Conservation (phyloP, 163 green algal genomes). For the Scenedesmus sp. region DNA sequence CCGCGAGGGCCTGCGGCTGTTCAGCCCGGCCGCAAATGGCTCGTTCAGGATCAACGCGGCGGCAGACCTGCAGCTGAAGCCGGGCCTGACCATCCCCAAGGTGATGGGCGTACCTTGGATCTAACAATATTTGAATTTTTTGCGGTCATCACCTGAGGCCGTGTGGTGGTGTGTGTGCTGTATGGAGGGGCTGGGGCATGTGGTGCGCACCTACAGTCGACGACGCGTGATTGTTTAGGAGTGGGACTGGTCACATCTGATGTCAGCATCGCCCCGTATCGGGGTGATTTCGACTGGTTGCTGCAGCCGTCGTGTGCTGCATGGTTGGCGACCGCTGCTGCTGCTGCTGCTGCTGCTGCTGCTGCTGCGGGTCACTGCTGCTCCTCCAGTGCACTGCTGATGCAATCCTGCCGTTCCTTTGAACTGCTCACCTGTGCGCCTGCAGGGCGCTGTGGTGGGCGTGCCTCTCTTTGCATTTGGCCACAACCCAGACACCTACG, state of each 20-base stretch:
- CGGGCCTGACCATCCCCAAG: constrained; percentile 16
- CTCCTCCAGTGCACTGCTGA: not conserved
- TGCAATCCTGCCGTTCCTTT: not conserved
- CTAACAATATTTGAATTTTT: constrained; percentile 31
- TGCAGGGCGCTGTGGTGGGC: not conserved
- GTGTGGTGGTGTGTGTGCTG: too few relatives aligned
- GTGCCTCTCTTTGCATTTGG: constrained; percentile 39
- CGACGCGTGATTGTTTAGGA: too few relatives aligned
- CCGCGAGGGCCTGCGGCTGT: constrained; percentile 55
- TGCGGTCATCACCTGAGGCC: constrained; percentile 48
- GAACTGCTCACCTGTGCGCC: not conserved
- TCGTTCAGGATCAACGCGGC: not conserved
- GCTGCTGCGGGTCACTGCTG: not conserved
- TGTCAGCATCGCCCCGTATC: too few relatives aligned
- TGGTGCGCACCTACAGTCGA: too few relatives aligned
- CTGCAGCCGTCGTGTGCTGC: too few relatives aligned
- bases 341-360: not conserved
- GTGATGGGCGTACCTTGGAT: not conserved
- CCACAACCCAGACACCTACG: constrained; percentile 40
- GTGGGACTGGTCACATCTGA: too few relatives aligned
- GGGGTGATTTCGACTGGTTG: too few relatives aligned
- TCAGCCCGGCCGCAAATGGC: constrained; percentile 31
- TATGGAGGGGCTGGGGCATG: too few relatives aligned
- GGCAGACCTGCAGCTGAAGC: not conserved
- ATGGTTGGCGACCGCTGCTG: not conserved